These are phyloP conservation scores for Colletotrichum truncatum DNA, from an alignment of 2,329 filamentous ascomycete genomes.

Conservation along the genomic window DNA sequence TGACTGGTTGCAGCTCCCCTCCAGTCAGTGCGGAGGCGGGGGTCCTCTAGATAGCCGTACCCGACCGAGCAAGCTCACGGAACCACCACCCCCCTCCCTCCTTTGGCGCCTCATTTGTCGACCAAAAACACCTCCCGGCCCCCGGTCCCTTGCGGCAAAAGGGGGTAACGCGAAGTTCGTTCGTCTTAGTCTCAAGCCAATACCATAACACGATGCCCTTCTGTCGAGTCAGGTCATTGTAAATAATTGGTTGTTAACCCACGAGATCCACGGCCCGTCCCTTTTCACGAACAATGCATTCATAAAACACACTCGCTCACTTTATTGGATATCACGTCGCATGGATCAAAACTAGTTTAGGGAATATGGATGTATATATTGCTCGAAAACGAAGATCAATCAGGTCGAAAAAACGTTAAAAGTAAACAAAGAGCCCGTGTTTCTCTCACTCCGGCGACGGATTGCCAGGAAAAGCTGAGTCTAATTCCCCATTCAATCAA, in stretches of 20 bases:
- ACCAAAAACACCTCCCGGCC: not conserved
- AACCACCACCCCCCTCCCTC: too few relatives aligned
- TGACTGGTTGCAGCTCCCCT: not conserved
- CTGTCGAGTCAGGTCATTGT: not conserved
- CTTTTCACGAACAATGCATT: not conserved
- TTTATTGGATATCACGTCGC: not conserved
- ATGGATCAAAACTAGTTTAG: not conserved
- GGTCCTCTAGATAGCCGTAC: slow-evolving; percentile 20
- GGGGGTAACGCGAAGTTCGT: not conserved
- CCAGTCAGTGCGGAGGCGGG: not conserved
- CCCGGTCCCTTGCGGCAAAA: not conserved
- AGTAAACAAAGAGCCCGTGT: too few relatives aligned
- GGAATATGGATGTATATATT: not conserved
- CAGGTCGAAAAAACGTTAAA: not conserved
- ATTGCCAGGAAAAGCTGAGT: slow-evolving; percentile 44
- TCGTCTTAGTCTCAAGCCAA: slow-evolving; percentile 10
- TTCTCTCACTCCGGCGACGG: slow-evolving; percentile 47
- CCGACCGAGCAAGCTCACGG: slow-evolving; percentile 21
- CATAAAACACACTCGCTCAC: not conserved
- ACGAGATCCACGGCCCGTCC: not conserved
- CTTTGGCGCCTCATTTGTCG: not conserved
- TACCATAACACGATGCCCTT: not conserved
- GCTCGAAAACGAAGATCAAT: not conserved
- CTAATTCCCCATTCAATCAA: slow-evolving; percentile 46
- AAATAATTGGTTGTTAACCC: not conserved